These are phyloP conservation scores for Wilcoxina mikolae DNA, from an alignment of 495 filamentous ascomycete species.

Conservation along the genomic window DNA sequence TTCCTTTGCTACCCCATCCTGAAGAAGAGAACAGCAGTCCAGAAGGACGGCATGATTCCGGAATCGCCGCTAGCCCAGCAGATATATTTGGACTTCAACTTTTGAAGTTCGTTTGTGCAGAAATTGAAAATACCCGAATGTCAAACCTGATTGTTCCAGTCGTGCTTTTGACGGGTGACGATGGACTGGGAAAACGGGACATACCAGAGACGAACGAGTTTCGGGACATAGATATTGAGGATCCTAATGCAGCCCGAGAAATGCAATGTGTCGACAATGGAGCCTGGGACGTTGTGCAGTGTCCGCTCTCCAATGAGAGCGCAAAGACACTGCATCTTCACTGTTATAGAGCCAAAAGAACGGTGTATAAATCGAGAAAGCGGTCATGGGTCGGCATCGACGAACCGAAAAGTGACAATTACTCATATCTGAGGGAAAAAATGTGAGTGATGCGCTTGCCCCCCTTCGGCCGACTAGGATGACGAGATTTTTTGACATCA, in stretches of 20 bases:
- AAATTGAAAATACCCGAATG: slow-evolving; percentile 53
- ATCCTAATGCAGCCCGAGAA: slow-evolving; percentile 18
- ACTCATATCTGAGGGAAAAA: slow-evolving; percentile 70
- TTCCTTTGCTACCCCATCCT: slow-evolving; percentile 41
- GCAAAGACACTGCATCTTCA: slow-evolving; percentile 63
- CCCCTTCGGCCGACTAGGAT: background rate
- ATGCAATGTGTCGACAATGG: slow-evolving; percentile 54
- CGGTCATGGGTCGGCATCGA: slow-evolving; percentile 86
- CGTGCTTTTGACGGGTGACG: slow-evolving; percentile 41
- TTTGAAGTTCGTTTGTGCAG: slow-evolving; percentile 51
- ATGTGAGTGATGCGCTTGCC: too few species aligned
- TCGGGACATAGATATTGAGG: slow-evolving; percentile 20
- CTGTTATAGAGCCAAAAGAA: slow-evolving; percentile 63
- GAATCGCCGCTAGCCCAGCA: slow-evolving; percentile 29
- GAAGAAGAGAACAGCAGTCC: slow-evolving; percentile 30
- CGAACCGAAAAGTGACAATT: slow-evolving; percentile 53
- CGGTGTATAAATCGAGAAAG: slow-evolving; percentile 56
- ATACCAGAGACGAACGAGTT: slow-evolving; percentile 10
- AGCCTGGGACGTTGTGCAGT: slow-evolving; percentile 68
- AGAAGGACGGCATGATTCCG: slow-evolving; percentile 29
- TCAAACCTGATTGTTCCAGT: slow-evolving; percentile 64
- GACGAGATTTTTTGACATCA: slow-evolving; percentile 12
- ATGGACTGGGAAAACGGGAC: too few species aligned
- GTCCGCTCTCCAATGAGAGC: slow-evolving; percentile 54
- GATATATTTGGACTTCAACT: slow-evolving; percentile 51